Evolutionary conservation across 257 asterid species (phyloP).

Genomic region (Primulina huaijiensis): DNA sequence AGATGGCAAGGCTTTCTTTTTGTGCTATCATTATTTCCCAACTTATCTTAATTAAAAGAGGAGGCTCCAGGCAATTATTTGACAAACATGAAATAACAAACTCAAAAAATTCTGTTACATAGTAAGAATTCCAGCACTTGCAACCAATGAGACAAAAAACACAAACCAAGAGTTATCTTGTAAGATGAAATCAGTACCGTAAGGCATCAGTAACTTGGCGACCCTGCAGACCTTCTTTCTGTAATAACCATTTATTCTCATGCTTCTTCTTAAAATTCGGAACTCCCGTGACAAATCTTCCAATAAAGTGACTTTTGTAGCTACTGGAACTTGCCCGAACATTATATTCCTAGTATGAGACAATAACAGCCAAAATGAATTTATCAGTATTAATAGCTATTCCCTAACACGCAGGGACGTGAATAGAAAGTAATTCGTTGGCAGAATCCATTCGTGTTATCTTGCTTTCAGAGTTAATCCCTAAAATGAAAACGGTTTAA

Average conservation of each 20-base stretch:
- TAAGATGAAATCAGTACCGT: constrained; percentile 26
- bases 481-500: no score
- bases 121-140: no score
- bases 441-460: no score
- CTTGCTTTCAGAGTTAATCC: no score
- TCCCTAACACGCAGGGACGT: no score
- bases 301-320: constrained; percentile 49
- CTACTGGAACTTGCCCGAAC: constrained; percentile 44
- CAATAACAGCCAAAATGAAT: neutral
- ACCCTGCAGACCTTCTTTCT: constrained; percentile 54
- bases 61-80: neutral
- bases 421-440: no score
- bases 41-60: neutral
- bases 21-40: no score
- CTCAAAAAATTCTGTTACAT: neutral
- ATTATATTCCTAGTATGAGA: constrained; percentile 39
- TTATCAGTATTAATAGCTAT: no score
- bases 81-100: no score
- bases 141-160: no score
- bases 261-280: constrained; percentile 46
- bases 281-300: constrained; percentile 41
- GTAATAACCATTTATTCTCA: constrained; percentile 45
- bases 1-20: no score
- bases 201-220: constrained; percentile 49
- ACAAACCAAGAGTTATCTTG: no score